Evolutionary conservation across 331 rosid genomes (phyloP).

Genomic region (Quercus phellos): DNA sequence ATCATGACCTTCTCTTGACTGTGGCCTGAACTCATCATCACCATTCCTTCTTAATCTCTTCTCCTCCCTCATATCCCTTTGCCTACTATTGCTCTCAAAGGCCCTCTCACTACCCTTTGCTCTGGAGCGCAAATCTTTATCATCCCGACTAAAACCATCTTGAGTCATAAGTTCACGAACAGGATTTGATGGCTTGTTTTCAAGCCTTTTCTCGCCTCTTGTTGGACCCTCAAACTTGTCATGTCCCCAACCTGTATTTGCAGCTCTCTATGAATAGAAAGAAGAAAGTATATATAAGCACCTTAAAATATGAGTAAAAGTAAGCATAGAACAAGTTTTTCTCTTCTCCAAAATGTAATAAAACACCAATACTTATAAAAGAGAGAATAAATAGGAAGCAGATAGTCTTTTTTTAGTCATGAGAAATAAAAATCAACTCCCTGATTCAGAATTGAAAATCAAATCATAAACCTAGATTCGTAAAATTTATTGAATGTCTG

Average conservation of each 20-base stretch:
- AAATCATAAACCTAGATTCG: too few relatives aligned
- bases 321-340: background rate
- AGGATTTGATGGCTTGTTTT: slow-evolving; percentile 21
- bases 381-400: background rate
- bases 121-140: slow-evolving; percentile 26
- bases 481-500: too few relatives aligned
- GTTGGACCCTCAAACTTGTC: slow-evolving; percentile 59
- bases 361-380: background rate
- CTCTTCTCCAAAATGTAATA: background rate
- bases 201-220: slow-evolving; percentile 34
- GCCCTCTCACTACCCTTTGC: slow-evolving; percentile 27
- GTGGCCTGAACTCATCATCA: slow-evolving; percentile 28
- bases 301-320: background rate
- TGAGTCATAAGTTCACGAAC: slow-evolving; percentile 25
- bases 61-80: slow-evolving; percentile 39
- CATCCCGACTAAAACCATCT: slow-evolving; percentile 18
- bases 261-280: slow-evolving; percentile 68
- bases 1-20: slow-evolving; percentile 34
- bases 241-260: slow-evolving; percentile 88
- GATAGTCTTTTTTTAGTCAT: background rate
- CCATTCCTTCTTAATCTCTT: slow-evolving; percentile 26
- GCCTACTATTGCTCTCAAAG: slow-evolving; percentile 31
- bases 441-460: too few relatives aligned
- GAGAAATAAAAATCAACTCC: background rate
- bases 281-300: slow-evolving; percentile 23